These are phyloP conservation scores for Aureobasidium lini DNA, from an alignment of 2,329 filamentous ascomycete genomes.

Conservation along the genomic window DNA sequence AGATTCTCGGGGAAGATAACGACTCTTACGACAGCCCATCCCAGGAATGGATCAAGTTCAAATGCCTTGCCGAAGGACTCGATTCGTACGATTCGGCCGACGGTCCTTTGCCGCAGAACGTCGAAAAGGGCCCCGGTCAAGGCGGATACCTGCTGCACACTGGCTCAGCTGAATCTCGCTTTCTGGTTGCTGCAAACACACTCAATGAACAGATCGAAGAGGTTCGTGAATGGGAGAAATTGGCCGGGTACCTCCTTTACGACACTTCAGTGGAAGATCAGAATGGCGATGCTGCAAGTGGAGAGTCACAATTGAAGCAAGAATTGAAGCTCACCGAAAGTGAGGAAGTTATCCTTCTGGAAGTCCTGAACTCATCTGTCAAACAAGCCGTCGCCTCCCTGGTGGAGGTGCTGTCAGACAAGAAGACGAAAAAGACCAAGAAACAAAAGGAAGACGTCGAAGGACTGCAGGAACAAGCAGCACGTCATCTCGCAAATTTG, in stretches of 20 bases:
- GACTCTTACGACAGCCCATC: conserved; percentile 55
- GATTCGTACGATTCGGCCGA: conserved; percentile 69
- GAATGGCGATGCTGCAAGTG: conserved; percentile 50
- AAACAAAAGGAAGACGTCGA: conserved; percentile 53
- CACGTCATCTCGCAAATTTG: conserved; percentile 65
- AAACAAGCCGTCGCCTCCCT: conserved; percentile 63
- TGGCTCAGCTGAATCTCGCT: conserved; percentile 66
- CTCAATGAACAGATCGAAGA: conserved; percentile 77
- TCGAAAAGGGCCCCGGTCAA: conserved; percentile 34
- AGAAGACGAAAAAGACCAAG: conserved; percentile 50
- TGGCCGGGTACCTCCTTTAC: conserved; percentile 85
- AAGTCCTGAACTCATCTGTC: conserved; percentile 77
- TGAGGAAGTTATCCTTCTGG: conserved; percentile 79
- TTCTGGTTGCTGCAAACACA: conserved; percentile 76
- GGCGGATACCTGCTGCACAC: conserved; percentile 48
- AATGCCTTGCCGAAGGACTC: conserved; percentile 79
- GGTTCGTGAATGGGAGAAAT: conserved; percentile 75
- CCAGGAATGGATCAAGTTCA: conserved; percentile 82
- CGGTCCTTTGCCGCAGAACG: conserved; percentile 38
- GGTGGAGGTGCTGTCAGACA: conserved; percentile 52
- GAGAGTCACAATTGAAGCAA: conserved; percentile 58
- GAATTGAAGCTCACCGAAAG: conserved; percentile 64
- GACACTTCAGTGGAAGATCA: conserved; percentile 63
- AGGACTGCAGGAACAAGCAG: conserved; percentile 70
- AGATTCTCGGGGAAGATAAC: conserved; percentile 67